Base-by-base conservation (phyloP, 2,329 filamentous ascomycete genomes). In the Venturia nashicola region DNA sequence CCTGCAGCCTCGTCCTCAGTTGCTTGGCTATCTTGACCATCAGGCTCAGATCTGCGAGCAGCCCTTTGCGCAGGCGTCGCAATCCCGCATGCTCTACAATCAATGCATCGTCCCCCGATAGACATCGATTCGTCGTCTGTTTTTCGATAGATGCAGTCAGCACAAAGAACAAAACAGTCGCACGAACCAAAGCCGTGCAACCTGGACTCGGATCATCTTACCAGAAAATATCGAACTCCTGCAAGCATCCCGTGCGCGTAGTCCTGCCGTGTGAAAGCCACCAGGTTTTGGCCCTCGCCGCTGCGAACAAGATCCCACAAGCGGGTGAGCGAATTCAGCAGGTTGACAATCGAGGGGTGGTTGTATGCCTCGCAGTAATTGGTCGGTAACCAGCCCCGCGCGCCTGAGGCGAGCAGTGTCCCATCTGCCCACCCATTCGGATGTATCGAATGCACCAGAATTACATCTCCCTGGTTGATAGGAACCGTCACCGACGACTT, bases 371-470 rank as follows among this genome's bases (percentile, higher is more conserved):
- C 92, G 78, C 94, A 99, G 74, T 97, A 99, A 75, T 99, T 99
- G 9, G 94, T 99, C 2, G 94, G 94, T 66, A 99, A 79, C 94
- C 94, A 99, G 67, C 94, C 94, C 69, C 94, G 84, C 61, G 89
- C 88, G 34, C 93, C 93, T 2, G 91, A 90, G 32, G 88, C 83
- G 66, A 99, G 78, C 48, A 97, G 80, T 0, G 94, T 99, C 61
- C 94, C 94, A 74, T 99, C 94, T 40, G 94, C 94, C 94, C 94
- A 99, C 69, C 94, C 94, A 77, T 97, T 99, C 66, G 91, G 94
- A 75, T 99, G 94, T 68, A 97, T 90, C 4, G 94, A 97, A 75
- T 99, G 94, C 27, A 99, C 89, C 65, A 99, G 78, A 63, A 99
- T 88, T 60, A 99, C 85, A 71, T 99, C 94, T 65, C 94, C 94